Conservation (phyloP, 768 basidiomycete species). For the Mycena latifolia region DNA sequence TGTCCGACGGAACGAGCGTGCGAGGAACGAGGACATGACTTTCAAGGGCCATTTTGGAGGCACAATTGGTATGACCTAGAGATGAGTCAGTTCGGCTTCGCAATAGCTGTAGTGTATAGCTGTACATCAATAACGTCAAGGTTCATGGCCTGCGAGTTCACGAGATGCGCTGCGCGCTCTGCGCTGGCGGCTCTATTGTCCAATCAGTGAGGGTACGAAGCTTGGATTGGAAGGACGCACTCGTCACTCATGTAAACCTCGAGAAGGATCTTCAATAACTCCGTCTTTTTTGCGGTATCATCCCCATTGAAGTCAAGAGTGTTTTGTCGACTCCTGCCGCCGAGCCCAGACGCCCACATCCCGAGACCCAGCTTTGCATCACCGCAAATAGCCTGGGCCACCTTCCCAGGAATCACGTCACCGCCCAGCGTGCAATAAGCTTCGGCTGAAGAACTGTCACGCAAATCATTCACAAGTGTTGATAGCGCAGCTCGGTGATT, state of each 20-base stretch:
- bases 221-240: slow-evolving; percentile 56
- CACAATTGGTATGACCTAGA: slow-evolving; percentile 73
- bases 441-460: slow-evolving; percentile 84
- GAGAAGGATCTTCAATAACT: slow-evolving; percentile 76
- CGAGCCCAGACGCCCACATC: slow-evolving; percentile 64
- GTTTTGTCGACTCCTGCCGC: slow-evolving; percentile 45
- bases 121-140: slow-evolving; percentile 84
- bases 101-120: slow-evolving; percentile 28
- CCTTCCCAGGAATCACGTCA: slow-evolving; percentile 73
- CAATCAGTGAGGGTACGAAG: neutral
- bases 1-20: slow-evolving; percentile 81
- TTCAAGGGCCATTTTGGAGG: slow-evolving; percentile 84
- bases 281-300: slow-evolving; percentile 60
- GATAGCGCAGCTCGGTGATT: slow-evolving; percentile 75
- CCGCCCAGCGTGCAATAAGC: slow-evolving; percentile 89
- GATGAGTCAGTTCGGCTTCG: slow-evolving; percentile 11
- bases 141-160: slow-evolving; percentile 85
- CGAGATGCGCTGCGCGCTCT: slow-evolving; percentile 72
- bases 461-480: slow-evolving; percentile 75
- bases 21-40: slow-evolving; percentile 80
- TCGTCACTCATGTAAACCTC: slow-evolving; percentile 87
- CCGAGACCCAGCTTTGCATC: slow-evolving; percentile 63
- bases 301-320: slow-evolving; percentile 50
- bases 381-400: slow-evolving; percentile 64
- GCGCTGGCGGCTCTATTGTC: slow-evolving; percentile 60